These are phyloP conservation scores for Colletotrichum sp. DNA, from an alignment of 2,329 filamentous ascomycete species.

Conservation along the genomic window DNA sequence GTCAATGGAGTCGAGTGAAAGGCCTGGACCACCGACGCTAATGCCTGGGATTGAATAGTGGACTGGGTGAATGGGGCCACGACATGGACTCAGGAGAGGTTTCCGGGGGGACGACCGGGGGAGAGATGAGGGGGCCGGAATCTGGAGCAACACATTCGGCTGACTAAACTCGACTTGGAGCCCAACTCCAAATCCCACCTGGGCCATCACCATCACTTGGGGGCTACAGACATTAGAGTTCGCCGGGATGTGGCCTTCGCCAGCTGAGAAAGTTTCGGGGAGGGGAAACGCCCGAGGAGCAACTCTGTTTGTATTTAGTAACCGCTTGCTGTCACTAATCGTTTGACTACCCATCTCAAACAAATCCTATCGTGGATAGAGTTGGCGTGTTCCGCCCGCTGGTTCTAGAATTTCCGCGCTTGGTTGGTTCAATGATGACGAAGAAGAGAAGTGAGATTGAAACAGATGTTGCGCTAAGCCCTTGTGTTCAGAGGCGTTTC, in stretches of 20 bases:
- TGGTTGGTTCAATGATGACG: background rate
- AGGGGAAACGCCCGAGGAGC: background rate
- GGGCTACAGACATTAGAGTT: background rate
- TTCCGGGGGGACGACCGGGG: background rate
- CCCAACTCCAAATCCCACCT: background rate
- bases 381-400: background rate
- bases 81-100: background rate
- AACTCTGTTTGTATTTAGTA: background rate
- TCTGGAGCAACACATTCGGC: background rate
- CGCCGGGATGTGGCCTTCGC: background rate
- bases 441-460: background rate
- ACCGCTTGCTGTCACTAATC: background rate
- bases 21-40: background rate
- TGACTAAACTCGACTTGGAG: constrained; percentile 5
- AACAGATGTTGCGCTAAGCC: background rate
- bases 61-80: background rate
- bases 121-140: background rate
- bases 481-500: background rate
- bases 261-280: background rate
- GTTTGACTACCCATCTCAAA: background rate
- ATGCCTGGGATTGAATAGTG: background rate
- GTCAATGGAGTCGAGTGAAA: background rate
- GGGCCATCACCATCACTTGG: background rate
- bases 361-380: background rate
- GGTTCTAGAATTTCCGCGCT: background rate